Conservation (phyloP, 768 basidiomycete species). For the Mycena filopes region DNA sequence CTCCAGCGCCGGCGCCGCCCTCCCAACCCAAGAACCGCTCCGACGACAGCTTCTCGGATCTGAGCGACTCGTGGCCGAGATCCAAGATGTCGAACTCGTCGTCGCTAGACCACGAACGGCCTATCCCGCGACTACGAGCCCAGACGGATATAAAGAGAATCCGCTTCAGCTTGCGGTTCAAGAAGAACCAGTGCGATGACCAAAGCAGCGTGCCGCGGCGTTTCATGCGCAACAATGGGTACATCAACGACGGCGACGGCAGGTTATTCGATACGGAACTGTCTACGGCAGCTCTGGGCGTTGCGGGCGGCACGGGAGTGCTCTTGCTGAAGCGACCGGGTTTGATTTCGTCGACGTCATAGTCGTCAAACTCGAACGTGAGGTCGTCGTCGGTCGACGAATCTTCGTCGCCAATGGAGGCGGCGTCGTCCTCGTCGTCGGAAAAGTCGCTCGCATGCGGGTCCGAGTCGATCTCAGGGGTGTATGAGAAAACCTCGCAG, state of each 20-base stretch:
- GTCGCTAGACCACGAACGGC: slow-evolving; percentile 61
- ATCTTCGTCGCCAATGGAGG: slow-evolving; percentile 72
- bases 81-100: slow-evolving; percentile 44
- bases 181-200: slow-evolving; percentile 98
- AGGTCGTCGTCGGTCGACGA: slow-evolving; percentile 78
- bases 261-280: slow-evolving; percentile 50
- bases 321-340: slow-evolving; percentile 50
- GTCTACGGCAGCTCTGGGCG: slow-evolving; percentile 52
- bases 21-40: slow-evolving; percentile 87
- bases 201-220: slow-evolving; percentile 87
- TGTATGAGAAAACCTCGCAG: slow-evolving; percentile 96
- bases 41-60: slow-evolving; percentile 46
- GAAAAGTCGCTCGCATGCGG: slow-evolving; percentile 89
- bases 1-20: slow-evolving; percentile 82
- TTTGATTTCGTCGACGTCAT: slow-evolving; percentile 73
- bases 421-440: slow-evolving; percentile 82
- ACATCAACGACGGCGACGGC: slow-evolving; percentile 46
- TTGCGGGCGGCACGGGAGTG: slow-evolving; percentile 51
- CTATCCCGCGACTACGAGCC: slow-evolving; percentile 78
- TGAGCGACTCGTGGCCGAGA: slow-evolving; percentile 42
- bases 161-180: slow-evolving; percentile 92
- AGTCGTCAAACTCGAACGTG: slow-evolving; percentile 83
- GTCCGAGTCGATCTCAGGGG: slow-evolving; percentile 93
- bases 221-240: slow-evolving; percentile 58
- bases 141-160: slow-evolving; percentile 93